These are phyloP conservation scores for Melampsora larici-populina DNA, from an alignment of 1,284 basidiomycete genomes.

Conservation along the genomic window DNA sequence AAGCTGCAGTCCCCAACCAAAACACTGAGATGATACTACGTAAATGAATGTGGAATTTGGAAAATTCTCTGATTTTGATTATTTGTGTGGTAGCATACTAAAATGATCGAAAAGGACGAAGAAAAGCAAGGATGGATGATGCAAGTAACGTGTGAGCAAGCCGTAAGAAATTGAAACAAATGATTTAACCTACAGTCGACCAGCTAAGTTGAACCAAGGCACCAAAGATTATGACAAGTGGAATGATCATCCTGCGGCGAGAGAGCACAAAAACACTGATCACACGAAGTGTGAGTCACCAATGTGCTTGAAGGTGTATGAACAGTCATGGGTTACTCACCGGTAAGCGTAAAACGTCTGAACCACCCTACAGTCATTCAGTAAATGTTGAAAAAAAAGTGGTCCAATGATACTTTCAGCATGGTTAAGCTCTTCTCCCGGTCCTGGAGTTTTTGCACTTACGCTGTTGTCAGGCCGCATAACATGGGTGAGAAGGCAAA, in stretches of 20 bases:
- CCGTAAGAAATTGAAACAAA: no score
- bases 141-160: no score
- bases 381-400: no score
- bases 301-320: no score
- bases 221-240: constrained; percentile 20
- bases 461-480: constrained; percentile 26
- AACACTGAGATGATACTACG: constrained; percentile 14
- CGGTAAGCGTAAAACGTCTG: constrained; percentile 38
- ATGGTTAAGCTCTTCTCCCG: no score
- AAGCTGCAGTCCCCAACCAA: constrained; percentile 42
- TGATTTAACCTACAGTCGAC: constrained; percentile 3
- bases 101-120: not conserved
- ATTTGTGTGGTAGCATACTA: constrained; percentile 43
- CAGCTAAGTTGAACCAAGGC: constrained; percentile 36
- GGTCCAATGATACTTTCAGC: no score
- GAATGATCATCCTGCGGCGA: constrained; percentile 6
- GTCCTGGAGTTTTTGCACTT: not conserved
- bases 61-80: constrained; percentile 44
- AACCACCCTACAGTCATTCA: constrained; percentile 8
- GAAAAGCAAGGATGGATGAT: not conserved
- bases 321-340: not conserved
- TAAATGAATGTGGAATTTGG: constrained; percentile 43
- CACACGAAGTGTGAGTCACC: not conserved
- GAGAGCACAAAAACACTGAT: constrained; percentile 31
- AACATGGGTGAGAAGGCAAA: constrained; percentile 26